phyloP scores from a whole-genome alignment of 441 rosid species.

The Capsella rubella region DNA sequence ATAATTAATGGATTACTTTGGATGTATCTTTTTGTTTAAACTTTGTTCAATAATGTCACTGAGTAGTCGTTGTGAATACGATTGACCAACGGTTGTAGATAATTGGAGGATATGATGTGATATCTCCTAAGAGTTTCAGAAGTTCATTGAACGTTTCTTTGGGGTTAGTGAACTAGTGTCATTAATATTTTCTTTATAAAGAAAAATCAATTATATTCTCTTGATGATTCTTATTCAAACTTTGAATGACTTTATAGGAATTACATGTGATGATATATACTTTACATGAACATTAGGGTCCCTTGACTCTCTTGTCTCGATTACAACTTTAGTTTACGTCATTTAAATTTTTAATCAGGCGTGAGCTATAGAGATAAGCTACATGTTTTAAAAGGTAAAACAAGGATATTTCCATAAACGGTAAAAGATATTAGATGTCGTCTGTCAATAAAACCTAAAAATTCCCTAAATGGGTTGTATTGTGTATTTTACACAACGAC shows the following conservation, averaged over 20 bases:
- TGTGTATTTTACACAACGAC: background rate
- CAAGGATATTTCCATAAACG: constrained; percentile 16
- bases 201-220: background rate
- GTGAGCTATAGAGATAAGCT: background rate
- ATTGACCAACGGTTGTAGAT: constrained; percentile 39
- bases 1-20: constrained; percentile 39
- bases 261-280: constrained; percentile 46
- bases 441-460: background rate
- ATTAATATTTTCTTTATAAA: background rate
- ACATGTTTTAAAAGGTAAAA: background rate
- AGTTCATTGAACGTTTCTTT: constrained; percentile 37
- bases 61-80: constrained; percentile 43
- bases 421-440: background rate
- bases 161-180: constrained; percentile 27
- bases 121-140: constrained; percentile 17
- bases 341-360: background rate
- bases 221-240: constrained; percentile 38
- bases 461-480: background rate
- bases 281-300: constrained; percentile 41
- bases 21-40: constrained; percentile 37
- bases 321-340: constrained; percentile 33
- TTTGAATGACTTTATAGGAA: constrained; percentile 37
- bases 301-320: constrained; percentile 41
- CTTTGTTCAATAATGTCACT: constrained; percentile 19
- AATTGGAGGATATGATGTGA: constrained; percentile 41